These are phyloP conservation scores for Crithidia mellificae DNA, from an alignment of 208 protist species.

Conservation along the genomic window DNA sequence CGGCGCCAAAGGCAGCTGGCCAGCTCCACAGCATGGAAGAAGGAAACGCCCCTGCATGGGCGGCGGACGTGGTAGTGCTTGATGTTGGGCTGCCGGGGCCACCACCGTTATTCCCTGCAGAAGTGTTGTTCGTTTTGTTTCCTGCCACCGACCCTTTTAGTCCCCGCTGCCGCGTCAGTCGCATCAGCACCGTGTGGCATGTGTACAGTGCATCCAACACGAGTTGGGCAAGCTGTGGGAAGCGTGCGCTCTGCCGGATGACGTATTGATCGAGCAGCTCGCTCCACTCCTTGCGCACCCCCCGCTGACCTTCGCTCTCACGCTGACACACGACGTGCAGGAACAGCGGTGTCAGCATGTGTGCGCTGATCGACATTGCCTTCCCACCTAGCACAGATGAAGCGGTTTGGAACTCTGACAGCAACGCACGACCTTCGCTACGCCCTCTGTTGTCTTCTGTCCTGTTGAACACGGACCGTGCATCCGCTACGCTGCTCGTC, in stretches of 20 bases:
- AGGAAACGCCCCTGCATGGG: too few relatives aligned
- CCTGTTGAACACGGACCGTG: too few relatives aligned
- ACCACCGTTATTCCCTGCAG: constrained; percentile 6
- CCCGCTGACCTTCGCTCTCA: constrained; percentile 50
- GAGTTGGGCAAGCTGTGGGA: constrained; percentile 34
- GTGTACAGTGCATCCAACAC: constrained; percentile 50
- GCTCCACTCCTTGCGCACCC: constrained; percentile 43
- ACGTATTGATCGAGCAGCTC: constrained; percentile 36
- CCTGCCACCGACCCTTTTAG: constrained; percentile 21
- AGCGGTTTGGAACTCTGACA: background rate
- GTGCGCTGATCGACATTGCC: constrained; percentile 15
- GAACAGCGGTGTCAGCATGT: constrained; percentile 49
- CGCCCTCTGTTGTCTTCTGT: too few relatives aligned
- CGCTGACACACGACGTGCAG: constrained; percentile 56
- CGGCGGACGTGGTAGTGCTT: background rate
- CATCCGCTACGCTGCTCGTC: background rate
- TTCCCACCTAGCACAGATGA: background rate
- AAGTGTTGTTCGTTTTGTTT: background rate
- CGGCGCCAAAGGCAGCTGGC: constrained; percentile 34
- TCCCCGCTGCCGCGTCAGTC: constrained; percentile 45
- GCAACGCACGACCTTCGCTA: too few relatives aligned
- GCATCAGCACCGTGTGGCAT: constrained; percentile 40
- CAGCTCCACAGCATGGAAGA: background rate
- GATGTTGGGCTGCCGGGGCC: background rate
- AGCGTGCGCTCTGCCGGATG: constrained; percentile 24